A percentile compares a stretch with the other conserved stretches of the same genome.
Evolutionary conservation across 1,284 basidiomycete genomes (phyloP).

Genomic region (Lignosus rhinocerotis): DNA sequence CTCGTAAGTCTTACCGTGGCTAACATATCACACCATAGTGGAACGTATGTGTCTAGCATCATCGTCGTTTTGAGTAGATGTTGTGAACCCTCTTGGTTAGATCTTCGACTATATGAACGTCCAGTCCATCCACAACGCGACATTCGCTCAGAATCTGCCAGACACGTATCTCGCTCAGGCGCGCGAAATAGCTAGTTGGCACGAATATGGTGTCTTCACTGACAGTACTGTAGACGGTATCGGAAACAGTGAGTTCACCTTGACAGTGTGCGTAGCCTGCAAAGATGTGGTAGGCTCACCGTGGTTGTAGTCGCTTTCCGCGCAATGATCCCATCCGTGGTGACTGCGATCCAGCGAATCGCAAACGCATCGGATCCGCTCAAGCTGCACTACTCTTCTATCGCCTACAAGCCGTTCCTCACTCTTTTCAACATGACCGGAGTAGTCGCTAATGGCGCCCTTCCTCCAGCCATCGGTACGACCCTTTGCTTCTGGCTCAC

Average conservation of each 20-base stretch:
- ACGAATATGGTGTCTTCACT: slow-evolving; percentile 52
- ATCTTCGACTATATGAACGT: slow-evolving; percentile 57
- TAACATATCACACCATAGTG: slow-evolving; percentile 28
- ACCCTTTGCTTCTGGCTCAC: not conserved
- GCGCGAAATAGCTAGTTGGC: slow-evolving; percentile 50
- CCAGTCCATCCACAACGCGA: slow-evolving; percentile 48
- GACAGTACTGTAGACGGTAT: slow-evolving; percentile 39
- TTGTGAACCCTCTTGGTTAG: slow-evolving; percentile 19
- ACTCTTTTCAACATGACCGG: slow-evolving; percentile 55
- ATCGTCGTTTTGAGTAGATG: not conserved
- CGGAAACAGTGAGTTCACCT: slow-evolving; percentile 31
- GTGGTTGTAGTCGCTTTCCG: slow-evolving; percentile 45
- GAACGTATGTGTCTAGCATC: slow-evolving; percentile 32
- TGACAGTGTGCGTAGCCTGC: not conserved
- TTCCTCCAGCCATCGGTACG: slow-evolving; percentile 39
- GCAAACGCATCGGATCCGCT: slow-evolving; percentile 44
- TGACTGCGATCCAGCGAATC: slow-evolving; percentile 43
- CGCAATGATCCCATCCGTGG: slow-evolving; percentile 45
- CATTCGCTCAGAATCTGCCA: slow-evolving; percentile 34
- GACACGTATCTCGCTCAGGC: slow-evolving; percentile 39
- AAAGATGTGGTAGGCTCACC: not conserved
- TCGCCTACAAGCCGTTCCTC: slow-evolving; percentile 57
- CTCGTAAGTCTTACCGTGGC: not conserved
- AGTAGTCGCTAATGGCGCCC: slow-evolving; percentile 31
- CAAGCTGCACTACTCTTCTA: slow-evolving; percentile 44